Evolutionary conservation across 202 grass and related monocot genomes (phyloP).

Genomic region (Eragrostis tef): DNA sequence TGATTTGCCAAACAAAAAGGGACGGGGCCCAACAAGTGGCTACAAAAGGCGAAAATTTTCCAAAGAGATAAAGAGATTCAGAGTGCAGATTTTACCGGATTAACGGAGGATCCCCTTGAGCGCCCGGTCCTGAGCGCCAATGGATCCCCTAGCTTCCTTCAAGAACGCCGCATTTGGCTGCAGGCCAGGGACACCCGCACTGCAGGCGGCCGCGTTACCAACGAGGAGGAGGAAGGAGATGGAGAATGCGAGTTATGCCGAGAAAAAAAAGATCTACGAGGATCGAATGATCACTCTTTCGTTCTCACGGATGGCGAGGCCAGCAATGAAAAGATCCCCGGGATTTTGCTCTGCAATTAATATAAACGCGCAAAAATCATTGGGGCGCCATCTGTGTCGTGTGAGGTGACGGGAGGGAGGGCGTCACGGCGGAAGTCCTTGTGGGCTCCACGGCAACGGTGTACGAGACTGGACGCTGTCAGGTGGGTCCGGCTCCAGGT

Average conservation of each 20-base stretch:
- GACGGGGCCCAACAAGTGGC: neutral
- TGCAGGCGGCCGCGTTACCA: neutral
- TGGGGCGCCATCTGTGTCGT: too few species aligned
- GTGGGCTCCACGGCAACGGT: neutral
- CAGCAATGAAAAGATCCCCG: neutral
- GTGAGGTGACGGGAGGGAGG: neutral
- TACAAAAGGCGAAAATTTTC: neutral
- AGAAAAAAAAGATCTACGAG: neutral
- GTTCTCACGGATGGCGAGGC: neutral
- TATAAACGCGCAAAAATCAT: neutral
- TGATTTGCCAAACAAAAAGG: neutral
- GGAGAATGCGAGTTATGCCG: neutral
- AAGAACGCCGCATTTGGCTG: slow-evolving; percentile 6
- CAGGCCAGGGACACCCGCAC: neutral
- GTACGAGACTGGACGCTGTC: neutral
- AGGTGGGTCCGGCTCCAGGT: neutral
- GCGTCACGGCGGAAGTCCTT: neutral
- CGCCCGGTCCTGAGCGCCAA: neutral
- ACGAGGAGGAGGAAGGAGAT: neutral
- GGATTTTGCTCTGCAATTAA: neutral
- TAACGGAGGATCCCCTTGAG: neutral
- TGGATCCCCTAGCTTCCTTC: slow-evolving; percentile 23
- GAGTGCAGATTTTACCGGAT: neutral
- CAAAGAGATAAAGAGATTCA: too few species aligned
- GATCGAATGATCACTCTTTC: neutral